Evolutionary conservation across 192 early-diverging fungal genomes (phyloP).

Genomic region (Diversispora eburnea): DNA sequence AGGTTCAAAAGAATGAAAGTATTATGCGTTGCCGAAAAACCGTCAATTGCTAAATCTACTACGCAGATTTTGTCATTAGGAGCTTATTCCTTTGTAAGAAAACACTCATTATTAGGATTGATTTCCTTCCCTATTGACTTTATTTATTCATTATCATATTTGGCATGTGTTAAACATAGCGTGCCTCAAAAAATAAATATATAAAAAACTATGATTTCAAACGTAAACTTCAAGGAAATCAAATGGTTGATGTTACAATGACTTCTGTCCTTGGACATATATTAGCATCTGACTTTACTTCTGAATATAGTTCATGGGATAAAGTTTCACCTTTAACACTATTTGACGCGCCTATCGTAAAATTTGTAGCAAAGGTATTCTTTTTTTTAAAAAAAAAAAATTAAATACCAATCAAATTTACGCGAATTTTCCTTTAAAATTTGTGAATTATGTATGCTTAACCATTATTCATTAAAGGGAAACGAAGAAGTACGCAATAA

Average conservation of each 20-base stretch:
- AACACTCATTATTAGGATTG: background rate
- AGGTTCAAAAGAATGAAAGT: no score
- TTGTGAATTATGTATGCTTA: no score
- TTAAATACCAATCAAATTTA: no score
- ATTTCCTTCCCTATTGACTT: background rate
- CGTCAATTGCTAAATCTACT: conserved; percentile 80
- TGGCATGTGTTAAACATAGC: conserved; percentile 30
- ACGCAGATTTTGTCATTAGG: conserved; percentile 68
- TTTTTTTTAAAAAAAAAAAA: no score
- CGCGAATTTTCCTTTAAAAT: no score
- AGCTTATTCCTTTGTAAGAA: background rate
- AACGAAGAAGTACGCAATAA: conserved; percentile 59
- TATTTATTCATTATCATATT: background rate
- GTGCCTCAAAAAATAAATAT: conserved; percentile 50
- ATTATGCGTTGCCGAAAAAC: conserved; percentile 97
- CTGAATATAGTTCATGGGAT: conserved; percentile 59
- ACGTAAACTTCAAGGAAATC: conserved; percentile 52
- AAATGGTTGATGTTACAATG: conserved; percentile 65
- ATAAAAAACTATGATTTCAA: conserved; percentile 82
- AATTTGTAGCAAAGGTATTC: conserved; percentile 45
- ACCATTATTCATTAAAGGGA: conserved; percentile 36
- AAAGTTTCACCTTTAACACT: conserved; percentile 52
- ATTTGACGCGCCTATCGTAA: conserved; percentile 67
- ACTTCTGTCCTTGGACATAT: conserved; percentile 85
- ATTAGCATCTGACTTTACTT: conserved; percentile 62